Conservation (phyloP, 306 rosid genomes). For the Lagenaria siceraria region DNA sequence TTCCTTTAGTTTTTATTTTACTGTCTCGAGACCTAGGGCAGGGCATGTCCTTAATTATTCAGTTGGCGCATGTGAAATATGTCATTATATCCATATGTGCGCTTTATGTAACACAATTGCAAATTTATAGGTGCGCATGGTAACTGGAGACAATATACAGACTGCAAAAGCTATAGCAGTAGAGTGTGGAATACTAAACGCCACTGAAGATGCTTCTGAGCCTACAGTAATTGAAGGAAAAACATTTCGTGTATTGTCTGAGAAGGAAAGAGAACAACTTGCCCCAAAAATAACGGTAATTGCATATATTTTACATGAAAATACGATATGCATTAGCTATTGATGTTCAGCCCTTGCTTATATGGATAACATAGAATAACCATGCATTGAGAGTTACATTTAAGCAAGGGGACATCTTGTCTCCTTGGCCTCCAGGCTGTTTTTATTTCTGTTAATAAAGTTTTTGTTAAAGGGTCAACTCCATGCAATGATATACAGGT, state of each 20-base stretch:
- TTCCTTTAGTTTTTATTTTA: not conserved
- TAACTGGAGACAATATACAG: constrained; percentile 90
- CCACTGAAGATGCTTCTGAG: constrained; percentile 54
- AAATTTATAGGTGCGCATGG: constrained; percentile 79
- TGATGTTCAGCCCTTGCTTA: not conserved
- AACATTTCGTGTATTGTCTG: constrained; percentile 60
- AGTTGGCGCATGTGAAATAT: not conserved
- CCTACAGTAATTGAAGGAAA: constrained; percentile 84
- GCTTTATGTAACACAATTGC: constrained; percentile 10
- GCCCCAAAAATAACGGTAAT: constrained; percentile 61
- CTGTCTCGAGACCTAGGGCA: not conserved
- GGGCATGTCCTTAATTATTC: not conserved
- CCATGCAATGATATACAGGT: constrained; percentile 35
- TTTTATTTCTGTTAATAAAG: not conserved
- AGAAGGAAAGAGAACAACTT: constrained; percentile 60
- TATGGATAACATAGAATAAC: not conserved
- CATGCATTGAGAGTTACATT: not conserved
- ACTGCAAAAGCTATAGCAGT: constrained; percentile 93
- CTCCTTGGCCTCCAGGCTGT: not conserved
- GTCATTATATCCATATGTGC: not conserved
- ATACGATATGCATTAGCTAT: constrained; percentile 6
- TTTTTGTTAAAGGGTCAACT: not conserved
- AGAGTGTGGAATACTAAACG: constrained; percentile 87
- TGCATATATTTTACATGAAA: not conserved
- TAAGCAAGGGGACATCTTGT: not conserved